phyloP scores from a whole-genome alignment of 345 rosid genomes.

The Melastoma malabathricum region DNA sequence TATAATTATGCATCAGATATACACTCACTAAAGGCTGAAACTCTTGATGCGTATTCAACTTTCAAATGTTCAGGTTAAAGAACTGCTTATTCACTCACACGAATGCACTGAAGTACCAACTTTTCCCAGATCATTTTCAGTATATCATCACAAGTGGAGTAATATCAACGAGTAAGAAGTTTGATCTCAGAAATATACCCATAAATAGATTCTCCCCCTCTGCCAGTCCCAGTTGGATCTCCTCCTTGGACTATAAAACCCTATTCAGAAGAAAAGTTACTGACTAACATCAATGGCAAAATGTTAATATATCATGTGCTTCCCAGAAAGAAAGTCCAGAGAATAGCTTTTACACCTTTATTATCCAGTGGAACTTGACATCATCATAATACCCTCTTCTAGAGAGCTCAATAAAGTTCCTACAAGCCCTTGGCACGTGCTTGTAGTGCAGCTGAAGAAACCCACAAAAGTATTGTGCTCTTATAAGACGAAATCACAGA shows the following conservation, averaged over 20 bases:
- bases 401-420: constrained; percentile 82
- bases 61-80: no score
- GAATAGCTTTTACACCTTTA: constrained; percentile 38
- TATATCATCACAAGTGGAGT: no score
- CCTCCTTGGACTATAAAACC: constrained; percentile 98
- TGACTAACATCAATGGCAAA: neutral
- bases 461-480: neutral
- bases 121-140: no score
- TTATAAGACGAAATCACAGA: neutral
- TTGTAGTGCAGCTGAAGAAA: constrained; percentile 54
- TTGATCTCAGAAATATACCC: constrained; percentile 30
- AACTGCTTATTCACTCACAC: no score
- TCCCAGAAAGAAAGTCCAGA: neutral
- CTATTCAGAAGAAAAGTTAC: constrained; percentile 18
- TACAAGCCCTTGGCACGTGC: constrained; percentile 90
- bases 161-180: neutral
- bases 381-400: constrained; percentile 80
- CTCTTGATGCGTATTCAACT: no score
- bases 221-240: constrained; percentile 96
- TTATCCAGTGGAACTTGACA: constrained; percentile 72
- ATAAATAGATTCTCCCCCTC: constrained; percentile 84
- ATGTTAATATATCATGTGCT: no score
- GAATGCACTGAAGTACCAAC: no score
- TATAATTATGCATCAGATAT: neutral
- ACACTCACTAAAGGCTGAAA: no score